phyloP scores from a whole-genome alignment of 2,329 filamentous ascomycete genomes.

The Venturia effusa region DNA sequence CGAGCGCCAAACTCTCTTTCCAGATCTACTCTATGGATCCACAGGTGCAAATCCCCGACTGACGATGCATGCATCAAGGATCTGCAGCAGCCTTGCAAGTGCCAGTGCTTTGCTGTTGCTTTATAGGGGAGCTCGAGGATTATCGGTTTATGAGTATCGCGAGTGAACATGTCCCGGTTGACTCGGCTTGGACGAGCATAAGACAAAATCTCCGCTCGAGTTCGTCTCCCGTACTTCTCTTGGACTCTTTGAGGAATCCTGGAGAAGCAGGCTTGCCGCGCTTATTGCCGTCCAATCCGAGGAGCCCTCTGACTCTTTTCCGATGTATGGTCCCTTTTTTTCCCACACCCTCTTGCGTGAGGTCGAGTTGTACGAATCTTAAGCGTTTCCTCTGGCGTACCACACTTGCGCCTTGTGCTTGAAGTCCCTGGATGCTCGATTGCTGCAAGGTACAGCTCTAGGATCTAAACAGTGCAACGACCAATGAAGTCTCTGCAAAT shows the following conservation, averaged over 20 bases:
- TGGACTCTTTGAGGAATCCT: not conserved
- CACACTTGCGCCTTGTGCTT: not conserved
- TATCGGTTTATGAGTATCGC: too few species aligned
- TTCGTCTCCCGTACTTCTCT: not conserved
- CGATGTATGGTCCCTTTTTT: not conserved
- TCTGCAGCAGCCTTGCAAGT: not conserved
- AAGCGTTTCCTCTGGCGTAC: not conserved
- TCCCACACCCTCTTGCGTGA: not conserved
- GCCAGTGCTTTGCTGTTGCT: not conserved
- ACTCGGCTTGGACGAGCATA: not conserved
- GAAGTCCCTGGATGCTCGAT: not conserved
- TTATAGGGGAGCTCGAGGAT: not conserved
- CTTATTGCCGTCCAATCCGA: not conserved
- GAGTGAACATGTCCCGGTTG: not conserved
- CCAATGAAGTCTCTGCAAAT: not conserved
- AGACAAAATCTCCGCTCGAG: not conserved
- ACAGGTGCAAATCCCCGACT: not conserved
- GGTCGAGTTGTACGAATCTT: not conserved
- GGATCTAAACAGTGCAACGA: not conserved
- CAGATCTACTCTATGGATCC: not conserved
- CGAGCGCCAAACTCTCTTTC: not conserved
- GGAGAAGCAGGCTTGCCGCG: not conserved
- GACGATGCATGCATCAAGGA: not conserved
- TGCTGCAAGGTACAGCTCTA: not conserved
- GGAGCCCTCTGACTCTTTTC: not conserved